Base-by-base conservation (phyloP, 2,329 filamentous ascomycete genomes). In the Colletotrichum sansevieriae region DNA sequence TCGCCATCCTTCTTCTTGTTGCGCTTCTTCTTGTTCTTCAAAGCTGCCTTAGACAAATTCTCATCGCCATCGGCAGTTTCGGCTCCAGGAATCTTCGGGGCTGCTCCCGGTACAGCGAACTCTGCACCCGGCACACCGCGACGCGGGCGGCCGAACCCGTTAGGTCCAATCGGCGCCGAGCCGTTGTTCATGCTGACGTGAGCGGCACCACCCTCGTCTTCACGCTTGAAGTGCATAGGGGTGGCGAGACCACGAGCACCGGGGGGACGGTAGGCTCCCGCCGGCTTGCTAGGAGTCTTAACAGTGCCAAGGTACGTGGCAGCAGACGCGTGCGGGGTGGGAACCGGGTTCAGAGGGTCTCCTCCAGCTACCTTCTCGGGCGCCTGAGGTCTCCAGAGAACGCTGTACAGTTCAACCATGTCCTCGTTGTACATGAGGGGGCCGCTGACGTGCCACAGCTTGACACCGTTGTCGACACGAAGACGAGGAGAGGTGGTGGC, bases 21-120 rank as follows among this genome's bases (percentile, higher is more conserved):
- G 73, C 96, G 89, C 88, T 98, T 98, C 89, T 98, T 98, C 89
- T 98, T 98, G 83, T 98, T 98, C 87, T 98, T 98, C 74, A 93
- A 84, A 12, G 92, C 94, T 62, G 92, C 89, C 83, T 96, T 97
- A 71, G 92, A 95, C 70, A 96, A 79, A 73, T 87, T 90, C 73
- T 93, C 92, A 70, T 94, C 92, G 78, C 87, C 90, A 83, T 81
- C 91, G 79, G 71, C 87, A 41, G 87, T 84, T 69, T 86, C 88
- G 13, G 91, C 89, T 5, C 87, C 87, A 29, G 90, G 89, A 52
- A 92, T 85, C 57, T 76, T 75, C 54, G 91, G 89, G 60, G 87
- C 87, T 51, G 92, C 90, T 71, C 91, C 89, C n/a, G 92, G 88
- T 22, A 87, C 83, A 29, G 86, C 86, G 35, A 90, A 84, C 76